Percentiles rank a stretch among this genome's conserved stretches.
These are phyloP conservation scores for Coemansia umbellata DNA, from an alignment of 192 early-diverging fungal genomes.

Conservation along the genomic window DNA sequence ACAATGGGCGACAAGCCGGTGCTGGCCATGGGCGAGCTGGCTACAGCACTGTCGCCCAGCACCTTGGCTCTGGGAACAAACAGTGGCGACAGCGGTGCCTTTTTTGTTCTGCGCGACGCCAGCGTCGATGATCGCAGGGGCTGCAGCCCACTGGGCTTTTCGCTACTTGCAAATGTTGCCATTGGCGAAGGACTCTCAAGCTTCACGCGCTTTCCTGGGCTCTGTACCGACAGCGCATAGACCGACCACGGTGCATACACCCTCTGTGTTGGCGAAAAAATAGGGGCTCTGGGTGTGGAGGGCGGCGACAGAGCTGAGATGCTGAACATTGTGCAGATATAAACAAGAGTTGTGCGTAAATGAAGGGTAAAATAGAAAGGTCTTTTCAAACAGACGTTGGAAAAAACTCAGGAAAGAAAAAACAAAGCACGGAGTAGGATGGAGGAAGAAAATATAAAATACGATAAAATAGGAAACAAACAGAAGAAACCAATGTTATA, in stretches of 20 bases:
- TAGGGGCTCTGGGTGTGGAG: conserved; percentile 25
- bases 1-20: conserved; percentile 43
- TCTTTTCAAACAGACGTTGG: too few species aligned
- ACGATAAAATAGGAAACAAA: too few species aligned
- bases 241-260: conserved; percentile 12
- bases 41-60: background rate
- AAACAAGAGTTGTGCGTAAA: background rate
- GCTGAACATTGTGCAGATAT: conserved; percentile 16
- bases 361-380: too few species aligned
- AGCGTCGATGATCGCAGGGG: conserved; percentile 8
- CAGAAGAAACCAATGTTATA: too few species aligned
- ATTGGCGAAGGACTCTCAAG: conserved; percentile 21
- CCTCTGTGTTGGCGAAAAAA: conserved; percentile 28
- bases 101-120: conserved; percentile 27
- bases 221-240: conserved; percentile 19
- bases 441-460: too few species aligned
- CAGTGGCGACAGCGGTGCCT: conserved; percentile 3
- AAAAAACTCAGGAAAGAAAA: too few species aligned
- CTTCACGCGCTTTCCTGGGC: conserved; percentile 19
- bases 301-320: conserved; percentile 33
- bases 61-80: conserved; percentile 6
- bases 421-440: too few species aligned
- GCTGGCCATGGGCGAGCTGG: conserved; percentile 11
- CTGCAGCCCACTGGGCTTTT: background rate
- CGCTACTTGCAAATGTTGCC: background rate